Conservation (phyloP, 169 alveolate genomes). For the Amoebophrya sp. region DNA sequence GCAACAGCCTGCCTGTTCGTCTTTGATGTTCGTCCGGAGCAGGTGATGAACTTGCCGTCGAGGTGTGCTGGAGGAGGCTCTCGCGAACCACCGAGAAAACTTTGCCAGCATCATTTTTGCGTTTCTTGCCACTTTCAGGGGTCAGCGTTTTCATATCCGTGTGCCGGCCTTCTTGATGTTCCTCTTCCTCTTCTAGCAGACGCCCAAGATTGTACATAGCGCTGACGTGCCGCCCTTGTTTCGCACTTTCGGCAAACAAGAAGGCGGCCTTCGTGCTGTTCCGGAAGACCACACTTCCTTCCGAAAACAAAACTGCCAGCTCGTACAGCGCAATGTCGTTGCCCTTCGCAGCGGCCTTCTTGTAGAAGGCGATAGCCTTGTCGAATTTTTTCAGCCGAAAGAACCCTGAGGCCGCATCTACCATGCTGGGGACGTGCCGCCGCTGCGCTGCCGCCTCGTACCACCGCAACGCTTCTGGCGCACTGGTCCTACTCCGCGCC, state of each 20-base stretch:
- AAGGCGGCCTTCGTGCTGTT: neutral
- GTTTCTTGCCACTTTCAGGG: too few relatives aligned
- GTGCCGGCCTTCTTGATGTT: too few relatives aligned
- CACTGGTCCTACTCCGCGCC: neutral
- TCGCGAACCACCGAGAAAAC: too few relatives aligned
- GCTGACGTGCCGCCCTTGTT: neutral
- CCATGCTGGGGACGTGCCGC: neutral
- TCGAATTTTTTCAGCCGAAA: neutral
- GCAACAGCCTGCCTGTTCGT: too few relatives aligned
- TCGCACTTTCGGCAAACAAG: neutral
- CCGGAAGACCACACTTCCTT: neutral
- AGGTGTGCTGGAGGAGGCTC: too few relatives aligned
- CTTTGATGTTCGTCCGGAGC: too few relatives aligned
- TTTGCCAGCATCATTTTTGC: too few relatives aligned
- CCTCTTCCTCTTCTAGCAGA: neutral
- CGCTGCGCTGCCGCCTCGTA: neutral
- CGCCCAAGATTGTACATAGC: neutral
- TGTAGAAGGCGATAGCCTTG: neutral
- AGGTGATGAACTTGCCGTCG: too few relatives aligned
- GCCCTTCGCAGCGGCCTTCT: neutral
- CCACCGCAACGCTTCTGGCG: neutral
- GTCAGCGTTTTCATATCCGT: too few relatives aligned
- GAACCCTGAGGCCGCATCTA: neutral
- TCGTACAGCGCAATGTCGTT: neutral
- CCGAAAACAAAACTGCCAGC: neutral